phyloP scores from a whole-genome alignment of 179 eudicot genomes.

The Corrigiola litoralis region DNA sequence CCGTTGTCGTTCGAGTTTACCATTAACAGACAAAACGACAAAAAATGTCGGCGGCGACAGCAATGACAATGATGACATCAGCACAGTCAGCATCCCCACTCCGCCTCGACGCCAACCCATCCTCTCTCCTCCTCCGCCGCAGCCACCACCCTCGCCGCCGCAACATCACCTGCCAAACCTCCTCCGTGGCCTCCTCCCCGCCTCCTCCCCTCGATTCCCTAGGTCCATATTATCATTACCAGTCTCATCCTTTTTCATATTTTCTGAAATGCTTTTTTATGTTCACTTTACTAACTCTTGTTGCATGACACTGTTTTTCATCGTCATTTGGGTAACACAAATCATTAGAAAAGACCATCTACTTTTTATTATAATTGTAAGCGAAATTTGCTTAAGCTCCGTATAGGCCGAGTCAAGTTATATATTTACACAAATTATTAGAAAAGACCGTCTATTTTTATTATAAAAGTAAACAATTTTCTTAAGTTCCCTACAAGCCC shows the following conservation, averaged over 20 bases:
- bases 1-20: too few relatives aligned
- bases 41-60: not conserved
- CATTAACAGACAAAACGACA: not conserved
- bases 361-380: too few relatives aligned
- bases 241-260: not conserved
- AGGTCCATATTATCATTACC: constrained; percentile 24
- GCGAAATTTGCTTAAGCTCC: too few relatives aligned
- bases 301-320: too few relatives aligned
- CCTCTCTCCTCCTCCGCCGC: constrained; percentile 39
- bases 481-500: too few relatives aligned
- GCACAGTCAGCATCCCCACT: constrained; percentile 22
- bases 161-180: constrained; percentile 43
- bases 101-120: constrained; percentile 27
- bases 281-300: not conserved
- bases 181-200: constrained; percentile 43
- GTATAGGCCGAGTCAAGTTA: too few relatives aligned
- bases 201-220: constrained; percentile 27
- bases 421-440: too few relatives aligned
- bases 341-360: too few relatives aligned
- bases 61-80: constrained; percentile 33
- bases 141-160: constrained; percentile 31
- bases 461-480: too few relatives aligned
- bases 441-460: too few relatives aligned
- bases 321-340: too few relatives aligned
- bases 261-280: not conserved